A percentile compares a stretch with the other conserved stretches of the same genome.
Evolutionary conservation across 2,329 filamentous ascomycete genomes (phyloP).

Genomic region (Monilinia vaccinii-corymbosi): DNA sequence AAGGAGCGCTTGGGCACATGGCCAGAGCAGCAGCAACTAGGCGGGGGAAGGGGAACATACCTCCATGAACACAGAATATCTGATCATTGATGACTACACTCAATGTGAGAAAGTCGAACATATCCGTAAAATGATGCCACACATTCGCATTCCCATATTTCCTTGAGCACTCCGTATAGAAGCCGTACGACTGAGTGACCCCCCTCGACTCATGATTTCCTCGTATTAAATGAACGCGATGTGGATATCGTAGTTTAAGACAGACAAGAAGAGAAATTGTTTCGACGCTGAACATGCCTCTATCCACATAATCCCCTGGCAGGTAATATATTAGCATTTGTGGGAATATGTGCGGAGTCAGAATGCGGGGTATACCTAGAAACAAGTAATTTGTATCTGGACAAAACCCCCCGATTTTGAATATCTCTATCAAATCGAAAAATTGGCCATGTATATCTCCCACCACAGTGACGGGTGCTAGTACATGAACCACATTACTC

Average conservation of each 20-base stretch:
- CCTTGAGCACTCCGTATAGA: conserved; percentile 95
- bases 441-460: conserved; percentile 99
- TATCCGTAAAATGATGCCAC: conserved; percentile 99
- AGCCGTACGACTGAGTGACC: conserved; percentile 97
- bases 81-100: conserved; percentile 98
- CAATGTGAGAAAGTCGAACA: conserved; percentile 97
- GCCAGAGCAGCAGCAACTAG: background rate
- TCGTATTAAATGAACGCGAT: conserved; percentile 90
- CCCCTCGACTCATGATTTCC: conserved; percentile 97
- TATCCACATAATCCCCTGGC: conserved; percentile 86
- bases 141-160: conserved; percentile 99
- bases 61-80: conserved; percentile 98
- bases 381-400: conserved; percentile 98
- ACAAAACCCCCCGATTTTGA: conserved; percentile 94
- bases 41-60: conserved; percentile 33
- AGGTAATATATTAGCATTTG: conserved; percentile 7
- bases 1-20: conserved; percentile 12
- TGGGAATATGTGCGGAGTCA: background rate
- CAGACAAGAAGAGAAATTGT: conserved; percentile 97
- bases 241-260: conserved; percentile 91
- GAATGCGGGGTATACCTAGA: conserved; percentile 50
- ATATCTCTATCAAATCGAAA: conserved; percentile 98
- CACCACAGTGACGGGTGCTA: conserved; percentile 90
- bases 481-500: conserved; percentile 98
- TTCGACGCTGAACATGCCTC: conserved; percentile 96